Evolutionary conservation across 2,329 filamentous ascomycete genomes (phyloP), one percentile per base, ranked within the genome.

Genomic region (Microsporum ferrugineum): DNA sequence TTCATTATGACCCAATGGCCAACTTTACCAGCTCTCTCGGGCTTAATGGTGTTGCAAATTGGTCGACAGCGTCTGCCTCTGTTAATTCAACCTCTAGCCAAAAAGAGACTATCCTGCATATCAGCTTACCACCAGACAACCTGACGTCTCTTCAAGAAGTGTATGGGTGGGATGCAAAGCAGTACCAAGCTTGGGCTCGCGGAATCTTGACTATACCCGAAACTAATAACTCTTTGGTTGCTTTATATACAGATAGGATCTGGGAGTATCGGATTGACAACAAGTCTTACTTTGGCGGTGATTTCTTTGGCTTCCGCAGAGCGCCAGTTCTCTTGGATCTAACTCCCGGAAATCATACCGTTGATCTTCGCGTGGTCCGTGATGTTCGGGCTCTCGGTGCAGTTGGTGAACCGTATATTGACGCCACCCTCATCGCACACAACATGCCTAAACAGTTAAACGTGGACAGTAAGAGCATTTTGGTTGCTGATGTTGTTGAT

Each of bases 101-200:
- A 27, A 69, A 71, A 23, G 75, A 72, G 64, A 72, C 72, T 14
- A 71, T 72, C 0, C 64, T 84, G 45, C 72, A 68, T 57, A 67
- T 84, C 31, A 67, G 68, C 29, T 83, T 82, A 66, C 72, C 76
- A 6, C 70, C 79, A 5, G 71, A 82, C n/a, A 76, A 84, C 62
- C 84, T 81, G 81, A 66, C 71, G 14, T 78, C 78, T 56, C 70
- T 83, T 47, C 78, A 79, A 63, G 70, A 74, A 10, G 71, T 83
- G 10, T 84, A 84, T 67, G 82, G 82, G 53, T 85, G 82, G 82
- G 74, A 81, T 56, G 80, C 79, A 17, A 70, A 81, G 10, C 82
- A 84, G 66, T 84, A 80, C 68, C 82, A 84, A 67, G 79, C 78
- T 6, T 85, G 82, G 82, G 75, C 77, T 31, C 75, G 81, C 57